Evolutionary conservation across 169 alveolate genomes (phyloP), one percentile per base, ranked within the genome.

Genomic region (Eimeria falciformis): DNA sequence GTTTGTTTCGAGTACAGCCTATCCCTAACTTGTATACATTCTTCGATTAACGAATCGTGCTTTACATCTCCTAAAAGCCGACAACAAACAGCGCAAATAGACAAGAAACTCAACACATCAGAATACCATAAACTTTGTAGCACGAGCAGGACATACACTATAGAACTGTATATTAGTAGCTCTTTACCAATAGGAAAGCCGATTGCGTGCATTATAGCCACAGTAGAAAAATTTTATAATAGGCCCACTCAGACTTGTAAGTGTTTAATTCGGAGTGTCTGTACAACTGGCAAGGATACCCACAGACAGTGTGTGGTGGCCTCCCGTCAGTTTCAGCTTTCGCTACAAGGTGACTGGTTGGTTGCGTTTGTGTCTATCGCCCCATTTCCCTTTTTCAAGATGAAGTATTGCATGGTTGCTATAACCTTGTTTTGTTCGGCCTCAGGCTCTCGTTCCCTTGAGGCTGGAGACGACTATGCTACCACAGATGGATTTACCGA

Each of bases 361-460:
- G 89, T 71, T 23, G 11, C 21, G 45, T 79, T 9, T 62, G 45
- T 79, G 25, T 79, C 46, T 79, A 79, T 79, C 89, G 89, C 89
- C 27, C 43, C n/a, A 53, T 18, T 79, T 56, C n/a, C 5, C 55
- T 47, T 79, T 79, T 79, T 29, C 50, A 53, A 33, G 75, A 79
- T 79, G 89, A 79, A 62, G 75, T 23, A 25, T 29, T 79, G 50
- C 43, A 79, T 53, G 25, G 33, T 79, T 40, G 89, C 89, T 53
- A 50, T 37, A 69, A 53, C 89, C 40, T 29, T 79, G 75, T 79
- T 79, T 79, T 79, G 89, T 79, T 79, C 89, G 75, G 89, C 53
- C 55, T 23, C 89, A 40, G 89, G 89, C 43, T 79, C 89, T 29
- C 89, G 75, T 17, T 79, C 89, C 89, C 89, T 53, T 18, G 23